Evolutionary conservation across 225 moss, liverwort and hornwort genomes (phyloP), one percentile per base, ranked within the genome.

Genomic region (Polytrichum formosum): DNA sequence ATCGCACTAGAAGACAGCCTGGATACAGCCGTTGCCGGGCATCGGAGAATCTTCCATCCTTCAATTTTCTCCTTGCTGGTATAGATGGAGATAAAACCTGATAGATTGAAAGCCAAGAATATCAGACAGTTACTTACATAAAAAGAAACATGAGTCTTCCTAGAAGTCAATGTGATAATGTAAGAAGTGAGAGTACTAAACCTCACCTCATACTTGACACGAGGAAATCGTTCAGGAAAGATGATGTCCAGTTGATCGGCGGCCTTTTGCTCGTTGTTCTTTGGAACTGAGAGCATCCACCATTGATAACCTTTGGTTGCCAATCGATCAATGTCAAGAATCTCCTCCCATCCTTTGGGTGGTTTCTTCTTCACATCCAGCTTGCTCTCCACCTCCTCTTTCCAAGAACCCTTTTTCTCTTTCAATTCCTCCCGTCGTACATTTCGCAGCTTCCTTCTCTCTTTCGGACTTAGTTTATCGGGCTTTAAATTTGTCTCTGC

Each of bases 51-150:
- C 82, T 83, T 31, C 94, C 94, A 73, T 79, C 88, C 79, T 94
- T 94, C 74, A 94, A 79, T 73, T 79, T 90, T 28, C 77, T 77
- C 37, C 77, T 74, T 37, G 79, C 72, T 29, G 98, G 92, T 60
- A 98, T 71, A 55, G 98, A 90, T 55, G 98, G 90, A 46, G 92
- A 82, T 55, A 92, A 69, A 26, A 85, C 92, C 96, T 97, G 85
- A 69, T 17, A 63, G 76, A 74, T 55, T 20, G 61, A 53, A 59
- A 64, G 71, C 54, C 60, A 62, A 73, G 75, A 63, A 35, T 68
- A 72, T 75, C 46, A 67, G 70, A 53, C 6, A 46, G 46, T 46
- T 46, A 46, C 46, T 46, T 16, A 46, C 22, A 54, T 2, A 18
- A 21, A 54, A 26, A 8, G 54, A 22, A 28, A 29, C 26, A 55